A percentile compares a stretch with the other conserved stretches of the same genome.
Evolutionary conservation across 2,329 filamentous ascomycete genomes (phyloP).

Genomic region (Teratosphaeria pseudoeucalypti): DNA sequence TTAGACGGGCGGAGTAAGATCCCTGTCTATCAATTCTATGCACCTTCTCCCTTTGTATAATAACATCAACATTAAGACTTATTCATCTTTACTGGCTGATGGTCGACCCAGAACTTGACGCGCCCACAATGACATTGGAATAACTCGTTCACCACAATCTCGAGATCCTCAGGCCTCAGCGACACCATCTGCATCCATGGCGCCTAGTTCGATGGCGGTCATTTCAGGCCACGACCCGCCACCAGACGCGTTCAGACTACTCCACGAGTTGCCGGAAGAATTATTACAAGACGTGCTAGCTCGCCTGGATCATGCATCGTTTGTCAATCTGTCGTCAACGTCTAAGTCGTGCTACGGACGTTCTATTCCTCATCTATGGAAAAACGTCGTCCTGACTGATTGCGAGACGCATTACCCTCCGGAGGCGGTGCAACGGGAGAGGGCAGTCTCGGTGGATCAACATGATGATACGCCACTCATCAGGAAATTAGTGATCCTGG

Average conservation of each 20-base stretch:
- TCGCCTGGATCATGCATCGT: slow-evolving; percentile 22
- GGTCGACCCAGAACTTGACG: not conserved
- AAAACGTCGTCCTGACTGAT: slow-evolving; percentile 31
- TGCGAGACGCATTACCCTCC: slow-evolving; percentile 20
- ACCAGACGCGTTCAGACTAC: not conserved
- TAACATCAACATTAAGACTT: not conserved
- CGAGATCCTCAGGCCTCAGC: not conserved
- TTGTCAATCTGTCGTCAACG: slow-evolving; percentile 24
- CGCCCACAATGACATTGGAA: not conserved
- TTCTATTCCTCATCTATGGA: slow-evolving; percentile 31
- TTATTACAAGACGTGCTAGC: slow-evolving; percentile 31
- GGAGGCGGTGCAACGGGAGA: slow-evolving; percentile 23
- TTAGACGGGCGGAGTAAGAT: not conserved
- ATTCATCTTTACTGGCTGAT: not conserved
- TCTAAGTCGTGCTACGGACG: slow-evolving; percentile 27
- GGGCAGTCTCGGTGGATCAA: not conserved
- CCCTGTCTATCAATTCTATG: not conserved
- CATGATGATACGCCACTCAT: slow-evolving; percentile 35
- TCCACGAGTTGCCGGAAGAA: slow-evolving; percentile 29
- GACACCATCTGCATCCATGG: not conserved
- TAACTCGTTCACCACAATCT: not conserved
- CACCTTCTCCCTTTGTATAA: not conserved
- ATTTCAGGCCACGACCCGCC: not conserved
- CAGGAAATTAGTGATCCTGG: slow-evolving; percentile 32
- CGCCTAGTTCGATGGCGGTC: not conserved